These are phyloP conservation scores for Parmelia sp. DNA, from an alignment of 495 filamentous ascomycete species.

Conservation along the genomic window DNA sequence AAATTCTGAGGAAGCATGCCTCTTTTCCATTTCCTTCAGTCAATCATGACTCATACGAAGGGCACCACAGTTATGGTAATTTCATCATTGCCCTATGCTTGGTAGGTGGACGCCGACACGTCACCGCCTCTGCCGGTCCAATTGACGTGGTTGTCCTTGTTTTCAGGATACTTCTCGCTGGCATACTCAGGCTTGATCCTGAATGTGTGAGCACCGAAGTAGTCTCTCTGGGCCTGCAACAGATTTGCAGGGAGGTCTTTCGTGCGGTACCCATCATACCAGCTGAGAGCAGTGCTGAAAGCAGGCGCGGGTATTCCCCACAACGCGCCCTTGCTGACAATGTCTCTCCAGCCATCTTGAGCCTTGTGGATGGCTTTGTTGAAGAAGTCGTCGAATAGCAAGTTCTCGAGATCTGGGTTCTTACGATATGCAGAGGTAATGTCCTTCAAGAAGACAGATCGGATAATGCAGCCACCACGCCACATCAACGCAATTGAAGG, in stretches of 20 bases:
- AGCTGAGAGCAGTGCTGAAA: conserved; percentile 91
- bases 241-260: conserved; percentile 95
- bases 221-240: conserved; percentile 96
- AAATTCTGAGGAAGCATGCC: conserved; percentile 7
- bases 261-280: conserved; percentile 97
- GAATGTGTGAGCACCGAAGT: conserved; percentile 99
- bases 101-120: conserved; percentile 93
- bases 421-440: conserved; percentile 95
- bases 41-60: neutral
- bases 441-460: conserved; percentile 99
- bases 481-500: conserved; percentile 99
- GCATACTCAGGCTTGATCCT: conserved; percentile 88
- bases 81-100: conserved; percentile 57
- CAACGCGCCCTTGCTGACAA: conserved; percentile 82
- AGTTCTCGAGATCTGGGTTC: conserved; percentile 93
- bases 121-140: conserved; percentile 98
- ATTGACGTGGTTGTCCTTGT: conserved; percentile 95
- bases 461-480: conserved; percentile 99
- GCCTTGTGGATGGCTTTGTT: conserved; percentile 96
- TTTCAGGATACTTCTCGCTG: conserved; percentile 74
- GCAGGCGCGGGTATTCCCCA: conserved; percentile 93
- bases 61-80: neutral
- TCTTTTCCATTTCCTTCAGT: conserved; percentile 1
- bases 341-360: conserved; percentile 91
- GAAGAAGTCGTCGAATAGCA: conserved; percentile 98